Conservation (phyloP, 257 asterid genomes). For the Scutellaria barbata region DNA sequence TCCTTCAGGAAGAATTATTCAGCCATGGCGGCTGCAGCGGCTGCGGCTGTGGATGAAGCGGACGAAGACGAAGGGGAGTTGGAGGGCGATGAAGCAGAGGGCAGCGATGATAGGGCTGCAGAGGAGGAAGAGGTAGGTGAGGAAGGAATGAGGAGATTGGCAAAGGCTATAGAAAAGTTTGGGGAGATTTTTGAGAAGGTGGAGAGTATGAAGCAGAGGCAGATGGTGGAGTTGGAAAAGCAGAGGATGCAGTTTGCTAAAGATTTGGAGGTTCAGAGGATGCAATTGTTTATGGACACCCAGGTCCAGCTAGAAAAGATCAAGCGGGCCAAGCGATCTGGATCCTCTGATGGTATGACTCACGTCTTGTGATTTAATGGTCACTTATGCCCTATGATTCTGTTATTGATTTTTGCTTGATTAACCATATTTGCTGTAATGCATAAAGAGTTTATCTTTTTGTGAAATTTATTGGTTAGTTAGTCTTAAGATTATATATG, state of each 20-base stretch:
- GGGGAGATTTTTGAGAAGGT: slow-evolving; percentile 73
- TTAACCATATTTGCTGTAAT: slow-evolving; percentile 13
- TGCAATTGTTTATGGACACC: slow-evolving; percentile 77
- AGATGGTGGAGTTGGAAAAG: slow-evolving; percentile 77
- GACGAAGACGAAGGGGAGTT: slow-evolving; percentile 47
- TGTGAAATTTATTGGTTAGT: background rate
- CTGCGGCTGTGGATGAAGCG: slow-evolving; percentile 50
- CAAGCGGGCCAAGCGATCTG: slow-evolving; percentile 50
- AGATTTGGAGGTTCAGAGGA: slow-evolving; percentile 77
- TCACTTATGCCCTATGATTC: slow-evolving; percentile 9
- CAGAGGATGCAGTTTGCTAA: slow-evolving; percentile 76
- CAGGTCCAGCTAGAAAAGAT: slow-evolving; percentile 65
- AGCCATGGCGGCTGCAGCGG: slow-evolving; percentile 68
- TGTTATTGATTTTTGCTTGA: slow-evolving; percentile 1
- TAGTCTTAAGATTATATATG: background rate
- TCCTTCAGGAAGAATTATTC: slow-evolving; percentile 60
- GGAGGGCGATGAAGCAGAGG: slow-evolving; percentile 51
- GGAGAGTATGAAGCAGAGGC: slow-evolving; percentile 67
- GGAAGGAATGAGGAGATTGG: slow-evolving; percentile 55
- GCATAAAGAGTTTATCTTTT: background rate
- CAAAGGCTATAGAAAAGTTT: slow-evolving; percentile 65
- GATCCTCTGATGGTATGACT: slow-evolving; percentile 53
- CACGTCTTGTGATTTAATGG: background rate
- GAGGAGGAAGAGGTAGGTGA: slow-evolving; percentile 48
- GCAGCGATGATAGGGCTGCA: slow-evolving; percentile 45